Base-by-base conservation (phyloP, 2,329 filamentous ascomycete species). In the Verruconis gallopava region DNA sequence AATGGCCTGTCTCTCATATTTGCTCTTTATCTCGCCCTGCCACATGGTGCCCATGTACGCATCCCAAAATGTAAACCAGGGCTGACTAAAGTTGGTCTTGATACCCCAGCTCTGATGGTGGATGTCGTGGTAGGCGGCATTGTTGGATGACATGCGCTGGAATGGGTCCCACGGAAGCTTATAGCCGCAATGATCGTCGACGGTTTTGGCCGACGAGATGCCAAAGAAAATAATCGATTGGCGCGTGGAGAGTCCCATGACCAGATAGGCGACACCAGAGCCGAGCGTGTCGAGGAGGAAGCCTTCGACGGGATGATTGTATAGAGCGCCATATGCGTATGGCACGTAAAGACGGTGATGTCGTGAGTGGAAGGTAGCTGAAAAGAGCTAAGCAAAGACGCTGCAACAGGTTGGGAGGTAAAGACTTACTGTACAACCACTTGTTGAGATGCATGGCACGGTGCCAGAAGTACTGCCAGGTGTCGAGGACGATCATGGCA, bases 71-170 rank as follows among this genome's bases (percentile, higher is more conserved):
- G 83, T 95, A 65, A 96, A 95, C 66, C 88, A 93, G 3, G 85
- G 85, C 62, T 93, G 85, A 4, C 79, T 81, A 60, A 85, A 93
- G 64, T 93, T 93, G 49, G 81, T 83, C 73, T 96, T 98, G 71
- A 98, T 94, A 44, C 91, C 91, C 88, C 89, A 96, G 62, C 84
- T 93, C 64, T 98, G 91, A 65, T 98, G 91, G 63, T 98, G 91
- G 45, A 98, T 89, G 56, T 98, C 91, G 57, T 98, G 91, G 62
- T 96, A 98, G 25, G 79, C 81, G 19, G 91, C 89, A 52, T 96
- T 95, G 69, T 98, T 96, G 59, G 82, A 82, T 35, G 88, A 93
- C 47, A 96, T 71, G 56, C 81, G 79, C 69, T 95, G 88, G 42
- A 96, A 69, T 2, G 89, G 89, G 60, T 98, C 91, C 77, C 82